Base-by-base conservation (phyloP, 306 rosid species). In the Senna tora region DNA sequence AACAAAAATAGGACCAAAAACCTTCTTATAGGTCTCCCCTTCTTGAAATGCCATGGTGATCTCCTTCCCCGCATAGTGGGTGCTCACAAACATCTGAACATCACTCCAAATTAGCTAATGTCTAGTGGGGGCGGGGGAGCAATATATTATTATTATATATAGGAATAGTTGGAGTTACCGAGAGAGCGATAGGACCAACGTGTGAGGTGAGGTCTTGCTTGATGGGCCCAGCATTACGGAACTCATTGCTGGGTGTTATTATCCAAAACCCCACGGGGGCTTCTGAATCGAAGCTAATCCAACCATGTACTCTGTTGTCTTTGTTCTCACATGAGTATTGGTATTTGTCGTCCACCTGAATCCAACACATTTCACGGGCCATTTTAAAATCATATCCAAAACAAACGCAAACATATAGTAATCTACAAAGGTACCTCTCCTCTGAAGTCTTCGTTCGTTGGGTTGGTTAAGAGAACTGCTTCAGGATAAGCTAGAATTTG, bases 171-270 rank as follows among this genome's bases (percentile, higher is more conserved):
- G 39, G 45, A 68, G 84, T 55, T 73, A 93, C 98, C 0, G 89
- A 65, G 41, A 94, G 99, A 0, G 86, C 33, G 6, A 62, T 71
- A 60, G 97, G 97, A 49, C 97, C 99, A 4, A 83, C 95, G 12
- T 94, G 99, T 39, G 92, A 91, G 51, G 99, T 94, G 45, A 91
- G 99, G 55, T 91, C 97, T 67, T 94, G 97, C 69, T 94, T 94
- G 75, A 66, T 20, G 19, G 99, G 97, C 2, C 99, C 99, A 10
- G 76, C 87, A n/a, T 84, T 81, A 0, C 97, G 89, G 19, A 87
- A 91, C 73, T 94, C 99, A 4, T 77, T 77, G 5, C 86, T 82
- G 0, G 99, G 91, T 0, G 97, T 91, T 67, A 91, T 86, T 66
- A 94, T 59, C 99, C 99, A 94, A 54, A 94, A 86, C 10, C 97